These are phyloP conservation scores for Metrosideros polymorpha DNA, from an alignment of 441 rosid species.

Conservation along the genomic window DNA sequence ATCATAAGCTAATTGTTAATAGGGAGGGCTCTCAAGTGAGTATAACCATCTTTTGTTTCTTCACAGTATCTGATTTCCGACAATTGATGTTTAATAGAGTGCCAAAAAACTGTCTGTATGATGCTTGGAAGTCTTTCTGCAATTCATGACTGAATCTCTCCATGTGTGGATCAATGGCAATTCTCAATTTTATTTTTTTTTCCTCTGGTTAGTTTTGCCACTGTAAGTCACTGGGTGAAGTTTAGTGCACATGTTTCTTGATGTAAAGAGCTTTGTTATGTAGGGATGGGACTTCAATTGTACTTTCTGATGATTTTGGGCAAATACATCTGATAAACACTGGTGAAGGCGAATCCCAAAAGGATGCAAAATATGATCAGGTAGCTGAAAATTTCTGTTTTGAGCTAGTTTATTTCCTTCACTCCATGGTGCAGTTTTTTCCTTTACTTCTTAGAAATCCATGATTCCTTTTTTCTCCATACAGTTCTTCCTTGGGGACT, in stretches of 20 bases:
- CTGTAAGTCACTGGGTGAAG: background rate
- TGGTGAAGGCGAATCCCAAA: constrained; percentile 98
- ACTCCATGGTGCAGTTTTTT: background rate
- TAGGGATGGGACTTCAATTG: constrained; percentile 98
- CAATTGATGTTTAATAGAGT: background rate
- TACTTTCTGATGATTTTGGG: constrained; percentile 99
- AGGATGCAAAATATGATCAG: constrained; percentile 98
- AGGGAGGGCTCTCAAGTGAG: background rate
- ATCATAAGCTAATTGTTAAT: background rate
- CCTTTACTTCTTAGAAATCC: background rate
- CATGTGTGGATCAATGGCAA: background rate
- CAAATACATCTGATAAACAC: constrained; percentile 85
- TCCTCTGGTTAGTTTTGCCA: background rate
- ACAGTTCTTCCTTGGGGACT: constrained; percentile 99
- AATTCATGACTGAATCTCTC: background rate
- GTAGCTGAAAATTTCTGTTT: constrained; percentile 23
- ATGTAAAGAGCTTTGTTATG: constrained; percentile 2
- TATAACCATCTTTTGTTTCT: background rate
- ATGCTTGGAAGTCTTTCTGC: background rate
- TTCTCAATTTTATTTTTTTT: background rate
- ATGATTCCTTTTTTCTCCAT: constrained; percentile 5
- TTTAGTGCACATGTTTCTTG: background rate
- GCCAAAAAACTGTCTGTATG: background rate
- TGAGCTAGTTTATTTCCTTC: background rate
- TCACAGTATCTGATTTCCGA: background rate